These are phyloP conservation scores for Acacia acuminata DNA, from an alignment of 306 rosid genomes.

Conservation along the genomic window DNA sequence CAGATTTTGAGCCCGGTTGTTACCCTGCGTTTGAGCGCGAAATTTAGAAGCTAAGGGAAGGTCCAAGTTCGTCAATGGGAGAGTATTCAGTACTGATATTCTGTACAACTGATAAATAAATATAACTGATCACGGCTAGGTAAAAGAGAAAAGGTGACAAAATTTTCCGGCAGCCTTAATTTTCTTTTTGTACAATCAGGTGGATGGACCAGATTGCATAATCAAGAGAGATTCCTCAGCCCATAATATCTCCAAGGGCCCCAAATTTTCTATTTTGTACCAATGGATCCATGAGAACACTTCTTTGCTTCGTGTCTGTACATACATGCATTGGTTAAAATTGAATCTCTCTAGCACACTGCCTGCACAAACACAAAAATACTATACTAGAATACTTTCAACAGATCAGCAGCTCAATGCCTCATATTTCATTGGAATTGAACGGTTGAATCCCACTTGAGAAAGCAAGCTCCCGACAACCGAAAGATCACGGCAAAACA, in stretches of 20 bases:
- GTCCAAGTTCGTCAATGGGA: constrained; percentile 25
- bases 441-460: constrained; percentile 73
- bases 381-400: background rate
- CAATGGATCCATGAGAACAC: constrained; percentile 30
- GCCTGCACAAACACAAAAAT: background rate
- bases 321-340: background rate
- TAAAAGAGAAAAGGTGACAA: constrained; percentile 51
- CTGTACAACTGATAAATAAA: constrained; percentile 59
- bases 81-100: constrained; percentile 48
- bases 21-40: background rate
- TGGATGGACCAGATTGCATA: constrained; percentile 24
- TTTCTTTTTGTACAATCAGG: constrained; percentile 52
- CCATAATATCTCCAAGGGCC: constrained; percentile 29
- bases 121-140: constrained; percentile 28
- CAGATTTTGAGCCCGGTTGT: background rate
- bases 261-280: constrained; percentile 12
- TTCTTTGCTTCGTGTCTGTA: constrained; percentile 1
- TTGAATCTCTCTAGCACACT: background rate
- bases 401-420: constrained; percentile 67
- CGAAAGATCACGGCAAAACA: constrained; percentile 82
- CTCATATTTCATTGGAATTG: constrained; percentile 75
- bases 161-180: constrained; percentile 69
- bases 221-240: constrained; percentile 32
- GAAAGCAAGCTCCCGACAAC: constrained; percentile 82
- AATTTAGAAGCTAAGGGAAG: background rate